Conservation (phyloP, 257 asterid species). For the Salvia miltiorrhiza region DNA sequence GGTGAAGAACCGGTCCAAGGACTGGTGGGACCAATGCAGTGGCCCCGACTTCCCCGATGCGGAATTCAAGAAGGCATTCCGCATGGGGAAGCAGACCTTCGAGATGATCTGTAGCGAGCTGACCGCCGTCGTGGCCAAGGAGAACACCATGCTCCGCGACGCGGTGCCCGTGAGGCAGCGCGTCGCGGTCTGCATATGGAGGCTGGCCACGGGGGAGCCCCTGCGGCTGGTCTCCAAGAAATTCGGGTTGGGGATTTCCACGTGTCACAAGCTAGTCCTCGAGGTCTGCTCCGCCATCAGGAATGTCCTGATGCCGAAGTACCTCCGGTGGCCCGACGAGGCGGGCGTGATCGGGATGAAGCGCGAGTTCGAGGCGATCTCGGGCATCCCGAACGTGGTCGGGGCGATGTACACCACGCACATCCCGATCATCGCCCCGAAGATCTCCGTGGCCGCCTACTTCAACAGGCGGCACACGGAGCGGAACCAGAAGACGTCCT, state of each 20-base stretch:
- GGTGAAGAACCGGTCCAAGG: slow-evolving; percentile 85
- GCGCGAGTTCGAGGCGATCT: slow-evolving; percentile 46
- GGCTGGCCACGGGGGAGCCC: slow-evolving; percentile 97
- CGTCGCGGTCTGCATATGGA: slow-evolving; percentile 96
- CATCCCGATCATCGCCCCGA: slow-evolving; percentile 89
- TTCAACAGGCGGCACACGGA: slow-evolving; percentile 82
- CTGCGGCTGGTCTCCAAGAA: slow-evolving; percentile 79
- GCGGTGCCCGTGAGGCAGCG: slow-evolving; percentile 93
- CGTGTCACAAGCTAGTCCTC: slow-evolving; percentile 86
- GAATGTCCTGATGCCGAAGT: slow-evolving; percentile 78
- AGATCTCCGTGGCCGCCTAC: slow-evolving; percentile 78
- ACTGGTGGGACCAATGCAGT: slow-evolving; percentile 97
- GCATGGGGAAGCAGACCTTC: slow-evolving; percentile 90
- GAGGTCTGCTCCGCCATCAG: slow-evolving; percentile 94
- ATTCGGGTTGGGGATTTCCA: slow-evolving; percentile 88
- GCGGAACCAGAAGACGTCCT: slow-evolving; percentile 84
- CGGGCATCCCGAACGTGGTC: slow-evolving; percentile 73
- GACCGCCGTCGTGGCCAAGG: slow-evolving; percentile 70
- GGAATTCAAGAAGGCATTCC: slow-evolving; percentile 77
- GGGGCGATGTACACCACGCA: slow-evolving; percentile 95
- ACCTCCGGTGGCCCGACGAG: slow-evolving; percentile 81
- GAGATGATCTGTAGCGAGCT: slow-evolving; percentile 81
- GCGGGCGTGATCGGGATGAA: slow-evolving; percentile 34
- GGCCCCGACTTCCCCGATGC: slow-evolving; percentile 86
- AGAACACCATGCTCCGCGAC: slow-evolving; percentile 80